phyloP scores from a whole-genome alignment of 345 rosid genomes.

The Euphorbia tirucalli region DNA sequence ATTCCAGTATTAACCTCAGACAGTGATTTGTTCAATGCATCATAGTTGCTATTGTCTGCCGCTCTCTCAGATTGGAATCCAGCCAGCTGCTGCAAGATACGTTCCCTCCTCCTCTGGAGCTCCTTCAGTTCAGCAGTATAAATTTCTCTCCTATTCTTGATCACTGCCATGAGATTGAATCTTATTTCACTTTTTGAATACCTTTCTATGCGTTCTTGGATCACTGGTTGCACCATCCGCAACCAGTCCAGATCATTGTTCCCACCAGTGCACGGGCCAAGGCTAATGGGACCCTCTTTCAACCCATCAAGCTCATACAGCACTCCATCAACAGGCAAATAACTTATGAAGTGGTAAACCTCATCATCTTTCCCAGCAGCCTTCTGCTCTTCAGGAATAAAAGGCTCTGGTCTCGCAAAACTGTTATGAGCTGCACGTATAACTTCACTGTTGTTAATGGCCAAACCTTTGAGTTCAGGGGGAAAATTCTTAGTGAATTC shows the following conservation, averaged over 20 bases:
- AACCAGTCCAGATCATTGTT: conserved; percentile 73
- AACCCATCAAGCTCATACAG: conserved; percentile 95
- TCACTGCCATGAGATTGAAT: conserved; percentile 92
- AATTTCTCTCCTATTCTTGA: conserved; percentile 83
- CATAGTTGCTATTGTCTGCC: conserved; percentile 45
- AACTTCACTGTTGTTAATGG: conserved; percentile 93
- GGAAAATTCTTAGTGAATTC: conserved; percentile 92
- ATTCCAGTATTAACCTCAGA: conserved; percentile 72
- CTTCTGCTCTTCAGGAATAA: conserved; percentile 87
- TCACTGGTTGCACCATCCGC: conserved; percentile 87
- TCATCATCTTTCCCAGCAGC: conserved; percentile 90
- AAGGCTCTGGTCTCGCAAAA: conserved; percentile 98
- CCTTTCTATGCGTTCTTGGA: conserved; percentile 88
- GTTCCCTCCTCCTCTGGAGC: conserved; percentile 79
- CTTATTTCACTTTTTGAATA: conserved; percentile 92
- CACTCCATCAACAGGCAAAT: conserved; percentile 84
- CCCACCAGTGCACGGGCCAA: conserved; percentile 69
- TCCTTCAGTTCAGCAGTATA: conserved; percentile 85
- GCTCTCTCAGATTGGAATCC: conserved; percentile 54
- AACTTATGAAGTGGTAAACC: conserved; percentile 95
- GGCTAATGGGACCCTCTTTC: conserved; percentile 95
- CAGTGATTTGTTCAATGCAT: conserved; percentile 53
- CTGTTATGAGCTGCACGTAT: conserved; percentile 91
- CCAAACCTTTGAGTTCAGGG: conserved; percentile 89
- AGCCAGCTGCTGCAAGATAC: conserved; percentile 64